These are phyloP conservation scores for Fusarium sp. DNA, from an alignment of 2,329 filamentous ascomycete genomes.

Conservation along the genomic window DNA sequence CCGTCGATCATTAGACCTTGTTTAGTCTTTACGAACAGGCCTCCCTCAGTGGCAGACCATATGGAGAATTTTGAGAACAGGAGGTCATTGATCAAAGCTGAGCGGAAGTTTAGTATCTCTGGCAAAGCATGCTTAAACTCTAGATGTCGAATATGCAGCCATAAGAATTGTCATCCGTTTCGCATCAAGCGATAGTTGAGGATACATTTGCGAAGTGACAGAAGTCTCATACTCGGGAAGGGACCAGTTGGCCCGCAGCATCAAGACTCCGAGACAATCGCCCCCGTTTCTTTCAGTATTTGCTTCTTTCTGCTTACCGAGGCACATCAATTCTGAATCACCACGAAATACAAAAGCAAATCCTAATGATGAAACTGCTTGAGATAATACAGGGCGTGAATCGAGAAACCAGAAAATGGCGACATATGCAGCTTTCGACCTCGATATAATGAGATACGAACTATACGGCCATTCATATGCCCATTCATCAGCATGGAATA, in stretches of 20 bases:
- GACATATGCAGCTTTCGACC: not conserved
- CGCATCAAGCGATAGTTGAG: constrained; percentile 7
- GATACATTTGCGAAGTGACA: constrained; percentile 1
- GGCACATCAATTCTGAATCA: not conserved
- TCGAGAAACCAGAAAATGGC: not conserved
- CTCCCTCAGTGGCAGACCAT: not conserved
- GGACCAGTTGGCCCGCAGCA: constrained; percentile 23
- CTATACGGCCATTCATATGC: not conserved
- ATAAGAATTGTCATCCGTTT: not conserved
- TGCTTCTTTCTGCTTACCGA: constrained; percentile 20
- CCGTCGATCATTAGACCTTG: not conserved
- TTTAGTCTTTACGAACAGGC: not conserved
- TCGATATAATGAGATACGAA: not conserved
- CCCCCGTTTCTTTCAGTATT: constrained; percentile 18
- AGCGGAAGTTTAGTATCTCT: not conserved
- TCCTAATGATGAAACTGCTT: not conserved
- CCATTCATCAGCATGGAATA: not conserved
- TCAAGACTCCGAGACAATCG: constrained; percentile 12
- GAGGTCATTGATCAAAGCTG: not conserved
- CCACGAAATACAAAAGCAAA: not conserved
- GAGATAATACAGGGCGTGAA: not conserved
- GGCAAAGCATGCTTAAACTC: not conserved
- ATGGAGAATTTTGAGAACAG: not conserved
- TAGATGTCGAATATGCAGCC: not conserved
- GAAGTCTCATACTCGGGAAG: not conserved